These are phyloP conservation scores for Lunularia cruciata DNA, from an alignment of 225 moss, liverwort and hornwort species.

Conservation along the genomic window DNA sequence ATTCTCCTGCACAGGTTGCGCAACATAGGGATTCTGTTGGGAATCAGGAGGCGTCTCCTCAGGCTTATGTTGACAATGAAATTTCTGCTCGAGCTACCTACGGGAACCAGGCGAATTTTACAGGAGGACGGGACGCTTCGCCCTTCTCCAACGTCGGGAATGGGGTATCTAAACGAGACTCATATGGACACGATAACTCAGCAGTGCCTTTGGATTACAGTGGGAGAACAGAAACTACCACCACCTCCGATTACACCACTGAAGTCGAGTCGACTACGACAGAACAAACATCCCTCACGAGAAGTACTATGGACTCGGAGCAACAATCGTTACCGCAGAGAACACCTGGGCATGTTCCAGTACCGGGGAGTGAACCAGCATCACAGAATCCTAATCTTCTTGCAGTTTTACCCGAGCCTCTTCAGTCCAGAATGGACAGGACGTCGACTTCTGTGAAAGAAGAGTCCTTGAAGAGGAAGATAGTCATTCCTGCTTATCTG, in stretches of 20 bases:
- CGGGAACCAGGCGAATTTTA: not conserved
- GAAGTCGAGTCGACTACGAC: slow-evolving; percentile 21
- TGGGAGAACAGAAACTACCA: slow-evolving; percentile 22
- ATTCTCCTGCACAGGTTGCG: not conserved
- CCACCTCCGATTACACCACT: slow-evolving; percentile 11
- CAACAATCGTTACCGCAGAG: not conserved
- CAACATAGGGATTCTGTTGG: not conserved
- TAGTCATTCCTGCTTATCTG: slow-evolving; percentile 49
- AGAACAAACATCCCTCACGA: slow-evolving; percentile 9
- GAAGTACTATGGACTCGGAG: slow-evolving; percentile 18
- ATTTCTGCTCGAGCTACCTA: not conserved
- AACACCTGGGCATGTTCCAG: not conserved
- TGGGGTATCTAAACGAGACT: not conserved
- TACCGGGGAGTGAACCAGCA: slow-evolving; percentile 4
- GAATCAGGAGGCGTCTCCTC: not conserved
- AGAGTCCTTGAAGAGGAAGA: slow-evolving; percentile 36
- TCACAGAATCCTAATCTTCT: slow-evolving; percentile 27
- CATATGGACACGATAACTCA: not conserved
- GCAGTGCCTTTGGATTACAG: slow-evolving; percentile 5
- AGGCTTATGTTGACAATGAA: not conserved
- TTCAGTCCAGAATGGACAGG: slow-evolving; percentile 4
- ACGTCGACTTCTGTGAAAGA: slow-evolving; percentile 13
- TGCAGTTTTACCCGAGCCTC: slow-evolving; percentile 16
- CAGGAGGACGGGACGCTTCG: not conserved
- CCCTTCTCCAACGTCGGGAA: too few species aligned